Base-by-base conservation (phyloP, 2,329 filamentous ascomycete species). In the Curvularia eragrostidis region DNA sequence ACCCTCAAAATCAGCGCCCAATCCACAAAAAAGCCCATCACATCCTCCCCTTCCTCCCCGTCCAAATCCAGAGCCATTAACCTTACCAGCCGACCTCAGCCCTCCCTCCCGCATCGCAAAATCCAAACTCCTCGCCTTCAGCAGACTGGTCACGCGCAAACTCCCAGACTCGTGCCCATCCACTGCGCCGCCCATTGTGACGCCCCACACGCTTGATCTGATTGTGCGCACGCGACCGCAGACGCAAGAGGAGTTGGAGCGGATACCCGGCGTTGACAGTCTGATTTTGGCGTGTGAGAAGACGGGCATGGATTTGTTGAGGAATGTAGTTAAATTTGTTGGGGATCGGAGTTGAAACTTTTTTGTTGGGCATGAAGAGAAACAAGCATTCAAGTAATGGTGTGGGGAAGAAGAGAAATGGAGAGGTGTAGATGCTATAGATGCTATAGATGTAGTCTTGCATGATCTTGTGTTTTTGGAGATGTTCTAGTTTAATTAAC, bases 51-150 rank as follows among this genome's bases (percentile, higher is more conserved):
- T 18, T 21, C n/a, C 12, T 24, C 21, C 12, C 5, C 10, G 9
- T 41, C 19, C 18, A 13, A n/a, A 28, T 5, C 10, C 18, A 32
- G n/a, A 19, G 10, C 1, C 21, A 39, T 3, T 3, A 6, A 34
- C 26, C 3, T 19, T 34, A 8, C 18, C 28, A 9, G 24, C 41
- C 7, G n/a, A 32, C 10, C 26, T 32, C n/a, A 19, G 26, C 10
- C 49, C 34, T 13, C 21, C 19, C n/a, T 48, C 34, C 59, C 62
- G 15, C 24, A 48, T 32, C 59, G 59, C 30, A 56, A 51, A 18
- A 64, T 72, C 24, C 53, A 74, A 74, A 39, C 64, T 75, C 0
- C n/a, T 58, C 2, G 72, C 71, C 0, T 67, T 75, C n/a, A 74
- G 72, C 51, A 72, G 48, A 21, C 62, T 64, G 0, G 65, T 75